Conservation (phyloP, 1,284 basidiomycete genomes). For the Flammula alnicola region DNA sequence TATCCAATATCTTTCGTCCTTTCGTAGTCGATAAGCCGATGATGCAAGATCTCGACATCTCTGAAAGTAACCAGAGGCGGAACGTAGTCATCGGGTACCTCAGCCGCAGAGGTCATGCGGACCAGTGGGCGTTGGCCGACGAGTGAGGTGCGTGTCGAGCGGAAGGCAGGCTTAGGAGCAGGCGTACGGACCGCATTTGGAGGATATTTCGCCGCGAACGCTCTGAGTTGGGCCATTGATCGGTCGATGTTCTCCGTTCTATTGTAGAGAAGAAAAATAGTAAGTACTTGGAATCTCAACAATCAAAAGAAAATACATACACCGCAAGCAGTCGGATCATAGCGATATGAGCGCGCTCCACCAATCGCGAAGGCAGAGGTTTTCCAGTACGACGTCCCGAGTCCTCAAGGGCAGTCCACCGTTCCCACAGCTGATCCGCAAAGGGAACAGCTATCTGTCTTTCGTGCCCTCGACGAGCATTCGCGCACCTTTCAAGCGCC, state of each 20-base stretch:
- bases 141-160: constrained; percentile 60
- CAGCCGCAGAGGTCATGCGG: constrained; percentile 55
- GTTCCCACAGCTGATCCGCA: constrained; percentile 60
- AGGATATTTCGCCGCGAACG: constrained; percentile 65
- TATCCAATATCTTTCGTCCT: constrained; percentile 54
- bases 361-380: constrained; percentile 47
- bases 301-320: constrained; percentile 45
- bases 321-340: constrained; percentile 64
- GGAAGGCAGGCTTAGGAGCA: constrained; percentile 45
- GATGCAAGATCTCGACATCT: constrained; percentile 71
- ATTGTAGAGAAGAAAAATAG: constrained; percentile 4
- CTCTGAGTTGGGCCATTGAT: constrained; percentile 55
- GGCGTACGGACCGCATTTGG: constrained; percentile 47
- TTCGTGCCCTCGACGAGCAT: constrained; percentile 49
- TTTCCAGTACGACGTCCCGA: constrained; percentile 30
- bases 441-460: constrained; percentile 50
- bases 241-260: constrained; percentile 57
- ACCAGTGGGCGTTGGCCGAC: constrained; percentile 61
- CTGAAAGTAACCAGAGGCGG: constrained; percentile 69
- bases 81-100: constrained; percentile 68
- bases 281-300: not conserved
- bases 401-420: constrained; percentile 56
- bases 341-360: constrained; percentile 69
- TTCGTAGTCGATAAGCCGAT: constrained; percentile 55
- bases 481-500: constrained; percentile 69